A percentile compares a stretch with the other conserved stretches of the same genome.
phyloP scores from a whole-genome alignment of 2,329 filamentous ascomycete genomes.

The Rhynchosporium agropyri region DNA sequence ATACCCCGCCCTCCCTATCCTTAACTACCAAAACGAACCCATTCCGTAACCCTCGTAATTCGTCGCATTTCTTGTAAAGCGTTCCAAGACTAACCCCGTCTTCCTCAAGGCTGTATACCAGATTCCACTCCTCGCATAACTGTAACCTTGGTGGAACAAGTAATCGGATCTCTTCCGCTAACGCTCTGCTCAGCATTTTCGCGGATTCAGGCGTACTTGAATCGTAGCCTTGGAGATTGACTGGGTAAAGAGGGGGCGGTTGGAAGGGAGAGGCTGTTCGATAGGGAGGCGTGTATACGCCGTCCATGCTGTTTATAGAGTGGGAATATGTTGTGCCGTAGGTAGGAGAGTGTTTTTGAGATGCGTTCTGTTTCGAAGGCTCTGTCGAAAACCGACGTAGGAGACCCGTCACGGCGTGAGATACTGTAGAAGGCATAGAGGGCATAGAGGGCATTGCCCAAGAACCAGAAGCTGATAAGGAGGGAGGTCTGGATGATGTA shows the following conservation, averaged over 20 bases:
- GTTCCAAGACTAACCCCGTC: conserved; percentile 87
- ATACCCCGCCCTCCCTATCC: conserved; percentile 74
- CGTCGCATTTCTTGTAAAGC: conserved; percentile 77
- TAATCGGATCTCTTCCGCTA: conserved; percentile 92
- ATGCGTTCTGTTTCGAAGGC: conserved; percentile 32
- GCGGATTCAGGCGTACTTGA: conserved; percentile 60
- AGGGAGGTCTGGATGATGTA: conserved; percentile 38
- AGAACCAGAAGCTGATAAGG: conserved; percentile 46
- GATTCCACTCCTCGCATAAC: conserved; percentile 81
- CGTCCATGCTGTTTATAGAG: conserved; percentile 31
- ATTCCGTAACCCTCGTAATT: conserved; percentile 68
- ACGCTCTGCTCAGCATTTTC: conserved; percentile 67
- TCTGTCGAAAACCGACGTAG: conserved; percentile 67
- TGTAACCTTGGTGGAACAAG: conserved; percentile 86
- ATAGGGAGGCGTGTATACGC: conserved; percentile 40
- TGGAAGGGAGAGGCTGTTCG: conserved; percentile 78
- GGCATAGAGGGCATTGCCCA: conserved; percentile 36
- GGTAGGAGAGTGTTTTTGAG: conserved; percentile 29
- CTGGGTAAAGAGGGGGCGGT: conserved; percentile 83
- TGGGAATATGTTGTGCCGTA: conserved; percentile 29
- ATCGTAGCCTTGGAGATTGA: conserved; percentile 69
- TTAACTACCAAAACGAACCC: conserved; percentile 89
- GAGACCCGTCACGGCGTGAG: conserved; percentile 61
- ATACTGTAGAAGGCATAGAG: conserved; percentile 48
- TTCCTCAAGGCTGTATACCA: conserved; percentile 88